Percentiles rank a stretch among this genome's conserved stretches.
These are phyloP conservation scores for Perkinsus marinus DNA, from an alignment of 169 alveolate species.

Conservation along the genomic window DNA sequence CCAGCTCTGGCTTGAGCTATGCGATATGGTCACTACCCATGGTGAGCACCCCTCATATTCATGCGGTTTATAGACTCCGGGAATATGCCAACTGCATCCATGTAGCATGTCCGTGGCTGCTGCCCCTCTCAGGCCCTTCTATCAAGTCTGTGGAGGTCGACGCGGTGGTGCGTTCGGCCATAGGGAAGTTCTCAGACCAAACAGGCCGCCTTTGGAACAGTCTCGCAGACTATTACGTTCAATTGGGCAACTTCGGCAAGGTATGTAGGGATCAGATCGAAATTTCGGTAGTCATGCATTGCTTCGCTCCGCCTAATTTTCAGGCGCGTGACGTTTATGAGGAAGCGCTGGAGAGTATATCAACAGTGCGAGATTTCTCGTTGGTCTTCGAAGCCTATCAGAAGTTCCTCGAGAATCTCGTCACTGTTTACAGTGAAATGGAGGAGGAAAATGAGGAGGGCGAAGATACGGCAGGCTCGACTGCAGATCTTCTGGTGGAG, in stretches of 20 bases:
- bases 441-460: conserved; percentile 17
- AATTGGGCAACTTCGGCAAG: neutral
- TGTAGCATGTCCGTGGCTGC: neutral
- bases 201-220: neutral
- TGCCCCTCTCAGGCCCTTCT: neutral
- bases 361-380: conserved; percentile 60
- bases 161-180: neutral
- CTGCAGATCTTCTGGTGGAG: conserved; percentile 7
- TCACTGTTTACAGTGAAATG: conserved; percentile 2
- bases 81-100: no score
- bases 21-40: neutral
- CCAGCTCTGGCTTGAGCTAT: neutral
- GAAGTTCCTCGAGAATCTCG: conserved; percentile 51
- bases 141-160: neutral
- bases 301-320: conserved; percentile 19
- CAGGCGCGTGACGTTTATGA: conserved; percentile 57
- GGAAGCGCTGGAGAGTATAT: conserved; percentile 51
- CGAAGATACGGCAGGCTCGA: conserved; percentile 25
- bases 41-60: neutral
- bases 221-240: neutral
- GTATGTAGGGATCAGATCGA: neutral
- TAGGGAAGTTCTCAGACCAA: neutral
- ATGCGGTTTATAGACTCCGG: no score
- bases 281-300: neutral
- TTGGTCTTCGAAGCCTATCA: conserved; percentile 56